phyloP scores from a whole-genome alignment of 176 grass and related monocot genomes.

The Oryza punctata region DNA sequence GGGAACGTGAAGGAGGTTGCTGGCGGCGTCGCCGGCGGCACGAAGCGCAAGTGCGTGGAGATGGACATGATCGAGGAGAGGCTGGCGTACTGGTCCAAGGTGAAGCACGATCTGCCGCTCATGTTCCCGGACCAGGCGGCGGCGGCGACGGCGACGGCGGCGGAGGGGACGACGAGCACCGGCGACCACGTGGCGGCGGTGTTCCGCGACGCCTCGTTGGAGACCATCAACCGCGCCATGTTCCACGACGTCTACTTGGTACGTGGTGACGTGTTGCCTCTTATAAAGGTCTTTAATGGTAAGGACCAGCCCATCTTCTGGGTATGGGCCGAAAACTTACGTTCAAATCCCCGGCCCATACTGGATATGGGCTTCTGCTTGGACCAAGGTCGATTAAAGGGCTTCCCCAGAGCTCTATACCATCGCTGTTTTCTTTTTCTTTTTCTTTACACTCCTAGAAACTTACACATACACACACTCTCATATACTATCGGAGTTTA shows the following conservation, averaged over 20 bases:
- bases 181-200: not conserved
- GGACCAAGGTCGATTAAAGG: too few species aligned
- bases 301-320: not conserved
- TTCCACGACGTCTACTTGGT: slow-evolving; percentile 9
- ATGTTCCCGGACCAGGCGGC: not conserved
- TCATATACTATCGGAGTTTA: too few species aligned
- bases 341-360: too few species aligned
- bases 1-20: not conserved
- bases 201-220: not conserved
- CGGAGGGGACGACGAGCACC: not conserved
- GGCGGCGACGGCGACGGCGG: not conserved
- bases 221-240: slow-evolving; percentile 26
- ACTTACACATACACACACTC: too few species aligned
- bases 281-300: not conserved
- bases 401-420: too few species aligned
- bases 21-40: not conserved
- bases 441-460: too few species aligned
- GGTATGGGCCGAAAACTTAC: too few species aligned
- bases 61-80: not conserved
- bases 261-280: too few species aligned
- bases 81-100: slow-evolving; percentile 9
- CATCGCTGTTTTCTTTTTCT: too few species aligned
- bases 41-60: not conserved
- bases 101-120: slow-evolving; percentile 5
- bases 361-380: too few species aligned